phyloP scores from a whole-genome alignment of 768 basidiomycete species.

The Kwoniella shandongensis region DNA sequence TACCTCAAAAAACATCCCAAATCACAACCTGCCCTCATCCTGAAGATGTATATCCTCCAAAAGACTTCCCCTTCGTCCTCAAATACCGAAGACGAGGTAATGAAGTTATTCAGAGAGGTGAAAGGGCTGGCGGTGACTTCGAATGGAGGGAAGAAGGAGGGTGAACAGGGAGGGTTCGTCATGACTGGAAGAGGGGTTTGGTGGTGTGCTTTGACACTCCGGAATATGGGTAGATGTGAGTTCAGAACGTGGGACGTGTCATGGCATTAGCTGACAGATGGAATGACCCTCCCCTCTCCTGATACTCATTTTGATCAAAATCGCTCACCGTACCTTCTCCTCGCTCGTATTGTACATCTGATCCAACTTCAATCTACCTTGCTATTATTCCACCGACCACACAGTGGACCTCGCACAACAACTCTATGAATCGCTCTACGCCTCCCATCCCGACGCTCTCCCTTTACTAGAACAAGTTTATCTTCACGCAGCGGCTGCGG shows the following conservation, averaged over 20 bases:
- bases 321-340: not conserved
- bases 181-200: conserved; percentile 28
- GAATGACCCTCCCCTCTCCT: too few relatives aligned
- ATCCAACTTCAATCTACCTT: too few relatives aligned
- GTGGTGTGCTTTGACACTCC: conserved; percentile 22
- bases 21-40: conserved; percentile 41
- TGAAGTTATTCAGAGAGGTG: conserved; percentile 22
- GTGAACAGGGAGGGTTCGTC: too few relatives aligned
- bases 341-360: not conserved
- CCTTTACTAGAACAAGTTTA: conserved; percentile 41
- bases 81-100: conserved; percentile 8
- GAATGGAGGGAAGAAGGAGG: too few relatives aligned
- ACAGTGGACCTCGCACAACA: conserved; percentile 32
- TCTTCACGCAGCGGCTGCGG: conserved; percentile 24
- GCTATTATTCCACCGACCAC: too few relatives aligned
- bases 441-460: conserved; percentile 13
- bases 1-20: conserved; percentile 41
- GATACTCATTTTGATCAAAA: not conserved
- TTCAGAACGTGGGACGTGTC: not conserved
- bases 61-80: conserved; percentile 15
- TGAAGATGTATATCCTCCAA: conserved; percentile 31
- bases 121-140: conserved; percentile 21
- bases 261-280: too few relatives aligned
- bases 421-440: conserved; percentile 28
- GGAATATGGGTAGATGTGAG: conserved; percentile 35